Percentiles rank a stretch among this genome's conserved stretches.
Conservation (phyloP, 139 green algal species). For the Eudorina sp. region DNA sequence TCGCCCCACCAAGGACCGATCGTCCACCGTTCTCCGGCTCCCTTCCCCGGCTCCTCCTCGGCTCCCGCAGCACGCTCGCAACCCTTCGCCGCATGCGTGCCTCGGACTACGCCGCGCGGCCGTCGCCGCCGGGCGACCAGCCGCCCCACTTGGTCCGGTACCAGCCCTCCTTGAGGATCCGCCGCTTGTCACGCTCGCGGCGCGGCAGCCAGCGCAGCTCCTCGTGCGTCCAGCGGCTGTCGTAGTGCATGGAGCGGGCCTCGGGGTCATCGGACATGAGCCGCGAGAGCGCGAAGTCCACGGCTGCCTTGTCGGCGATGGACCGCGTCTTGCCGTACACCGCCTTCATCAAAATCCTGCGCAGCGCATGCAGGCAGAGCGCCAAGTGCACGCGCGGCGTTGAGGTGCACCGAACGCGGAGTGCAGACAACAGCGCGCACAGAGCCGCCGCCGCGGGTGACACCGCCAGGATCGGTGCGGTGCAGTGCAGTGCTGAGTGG, state of each 20-base stretch:
- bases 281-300: slow-evolving; percentile 71
- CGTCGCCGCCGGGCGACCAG: slow-evolving; percentile 45
- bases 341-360: slow-evolving; percentile 48
- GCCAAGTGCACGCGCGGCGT: too few relatives aligned
- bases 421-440: too few relatives aligned
- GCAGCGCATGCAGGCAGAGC: too few relatives aligned
- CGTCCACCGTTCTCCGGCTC: too few relatives aligned
- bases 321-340: slow-evolving; percentile 63
- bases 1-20: too few relatives aligned
- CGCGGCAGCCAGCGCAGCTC: slow-evolving; percentile 65
- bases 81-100: too few relatives aligned
- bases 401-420: too few relatives aligned
- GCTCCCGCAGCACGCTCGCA: too few relatives aligned
- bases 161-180: slow-evolving; percentile 68
- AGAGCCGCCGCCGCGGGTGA: too few relatives aligned
- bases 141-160: slow-evolving; percentile 68
- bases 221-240: slow-evolving; percentile 63
- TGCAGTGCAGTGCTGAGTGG: too few relatives aligned
- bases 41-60: too few relatives aligned
- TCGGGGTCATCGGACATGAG: slow-evolving; percentile 54
- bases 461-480: too few relatives aligned
- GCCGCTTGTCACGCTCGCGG: slow-evolving; percentile 73
- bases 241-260: slow-evolving; percentile 63
- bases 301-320: slow-evolving; percentile 68
- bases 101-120: not conserved